These are phyloP conservation scores for Mycena maculata DNA, from an alignment of 768 basidiomycete species.

Conservation along the genomic window DNA sequence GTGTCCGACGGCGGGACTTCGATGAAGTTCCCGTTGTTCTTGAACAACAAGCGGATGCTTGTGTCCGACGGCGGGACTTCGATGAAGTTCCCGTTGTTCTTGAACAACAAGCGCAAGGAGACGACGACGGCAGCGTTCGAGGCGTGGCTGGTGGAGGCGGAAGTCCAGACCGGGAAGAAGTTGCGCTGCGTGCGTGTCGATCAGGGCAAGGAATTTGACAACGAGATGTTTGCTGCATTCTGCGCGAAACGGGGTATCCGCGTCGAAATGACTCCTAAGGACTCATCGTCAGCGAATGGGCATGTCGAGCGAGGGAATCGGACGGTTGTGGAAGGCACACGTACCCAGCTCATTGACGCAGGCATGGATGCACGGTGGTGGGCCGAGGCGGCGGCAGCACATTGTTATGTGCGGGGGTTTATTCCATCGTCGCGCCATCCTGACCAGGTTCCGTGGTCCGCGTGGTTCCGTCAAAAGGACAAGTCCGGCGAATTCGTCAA, in stretches of 20 bases:
- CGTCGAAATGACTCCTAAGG: neutral
- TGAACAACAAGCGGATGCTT: no score
- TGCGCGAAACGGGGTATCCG: neutral
- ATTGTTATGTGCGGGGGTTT: constrained; percentile 40
- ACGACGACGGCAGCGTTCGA: neutral
- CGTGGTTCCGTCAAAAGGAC: constrained; percentile 20
- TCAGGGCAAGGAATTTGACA: neutral
- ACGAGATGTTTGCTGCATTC: neutral
- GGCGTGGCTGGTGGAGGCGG: neutral
- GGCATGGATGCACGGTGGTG: constrained; percentile 6
- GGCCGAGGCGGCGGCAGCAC: constrained; percentile 3
- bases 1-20: no score
- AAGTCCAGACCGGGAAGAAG: no score
- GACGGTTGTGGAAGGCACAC: constrained; percentile 34
- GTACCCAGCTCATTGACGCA: constrained; percentile 7
- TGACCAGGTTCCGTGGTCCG: neutral
- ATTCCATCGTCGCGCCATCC: constrained; percentile 32
- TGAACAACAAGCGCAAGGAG: neutral
- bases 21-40: no score
- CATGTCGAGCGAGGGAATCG: constrained; percentile 38
- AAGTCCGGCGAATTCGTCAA: neutral
- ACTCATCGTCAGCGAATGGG: constrained; percentile 22
- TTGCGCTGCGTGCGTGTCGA: neutral
- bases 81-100: neutral
- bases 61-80: neutral